Evolutionary conservation across 768 basidiomycete genomes (phyloP).

Genomic region (Pholiota molesta): DNA sequence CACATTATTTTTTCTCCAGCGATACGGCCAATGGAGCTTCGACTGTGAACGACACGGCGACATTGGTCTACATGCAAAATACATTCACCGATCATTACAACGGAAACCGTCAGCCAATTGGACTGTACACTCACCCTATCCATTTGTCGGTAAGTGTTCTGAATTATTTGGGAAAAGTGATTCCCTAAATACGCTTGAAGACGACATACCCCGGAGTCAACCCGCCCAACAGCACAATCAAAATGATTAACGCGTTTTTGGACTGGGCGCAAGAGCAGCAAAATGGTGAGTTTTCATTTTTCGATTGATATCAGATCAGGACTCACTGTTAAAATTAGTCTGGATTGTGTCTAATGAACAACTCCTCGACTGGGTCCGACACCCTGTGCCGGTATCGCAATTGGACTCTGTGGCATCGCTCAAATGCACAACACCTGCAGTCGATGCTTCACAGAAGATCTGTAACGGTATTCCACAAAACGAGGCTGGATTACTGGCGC

Average conservation of each 20-base stretch:
- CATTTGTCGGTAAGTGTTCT: slow-evolving; percentile 57
- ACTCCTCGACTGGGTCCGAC: slow-evolving; percentile 72
- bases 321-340: slow-evolving; percentile 36
- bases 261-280: slow-evolving; percentile 80
- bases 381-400: slow-evolving; percentile 67
- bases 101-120: slow-evolving; percentile 76
- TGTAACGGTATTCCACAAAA: slow-evolving; percentile 80
- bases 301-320: not conserved
- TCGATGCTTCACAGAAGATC: slow-evolving; percentile 55
- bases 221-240: slow-evolving; percentile 54
- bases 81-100: slow-evolving; percentile 79
- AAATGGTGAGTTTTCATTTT: slow-evolving; percentile 45
- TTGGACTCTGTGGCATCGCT: slow-evolving; percentile 56
- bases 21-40: slow-evolving; percentile 57
- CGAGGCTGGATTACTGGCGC: slow-evolving; percentile 60
- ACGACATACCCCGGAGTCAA: slow-evolving; percentile 62
- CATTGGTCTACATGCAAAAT: slow-evolving; percentile 70
- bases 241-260: slow-evolving; percentile 79
- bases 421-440: slow-evolving; percentile 65
- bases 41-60: slow-evolving; percentile 59
- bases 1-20: slow-evolving; percentile 26
- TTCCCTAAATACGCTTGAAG: slow-evolving; percentile 25
- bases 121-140: slow-evolving; percentile 82
- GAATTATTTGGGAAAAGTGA: not conserved
- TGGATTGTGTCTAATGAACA: slow-evolving; percentile 78